phyloP scores from a whole-genome alignment of 1,139 yeast genomes.

The Diutina sp. region DNA sequence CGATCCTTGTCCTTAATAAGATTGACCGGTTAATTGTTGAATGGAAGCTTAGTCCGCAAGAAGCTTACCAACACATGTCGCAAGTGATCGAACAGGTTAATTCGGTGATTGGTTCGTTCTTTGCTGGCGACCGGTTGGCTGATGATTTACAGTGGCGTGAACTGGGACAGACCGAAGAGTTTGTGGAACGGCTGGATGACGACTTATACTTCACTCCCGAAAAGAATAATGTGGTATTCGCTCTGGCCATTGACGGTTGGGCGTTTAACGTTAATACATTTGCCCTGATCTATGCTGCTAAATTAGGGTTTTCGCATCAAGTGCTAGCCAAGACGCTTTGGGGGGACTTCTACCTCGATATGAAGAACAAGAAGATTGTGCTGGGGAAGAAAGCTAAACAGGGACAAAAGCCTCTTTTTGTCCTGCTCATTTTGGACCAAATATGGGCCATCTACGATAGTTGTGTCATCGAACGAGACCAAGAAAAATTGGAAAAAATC shows the following conservation, averaged over 20 bases:
- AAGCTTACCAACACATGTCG: conserved; percentile 72
- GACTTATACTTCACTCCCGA: conserved; percentile 86
- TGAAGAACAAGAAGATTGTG: conserved; percentile 75
- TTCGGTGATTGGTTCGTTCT: conserved; percentile 88
- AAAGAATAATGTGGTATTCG: conserved; percentile 82
- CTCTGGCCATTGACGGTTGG: conserved; percentile 96
- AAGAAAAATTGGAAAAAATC: conserved; percentile 64
- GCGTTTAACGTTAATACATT: conserved; percentile 87
- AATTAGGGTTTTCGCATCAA: conserved; percentile 72
- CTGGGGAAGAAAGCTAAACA: conserved; percentile 42
- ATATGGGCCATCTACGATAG: conserved; percentile 86
- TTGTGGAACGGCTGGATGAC: conserved; percentile 66
- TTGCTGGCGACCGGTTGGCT: conserved; percentile 87
- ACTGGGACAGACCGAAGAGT: conserved; percentile 41
- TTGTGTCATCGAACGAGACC: conserved; percentile 51
- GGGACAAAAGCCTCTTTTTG: conserved; percentile 68
- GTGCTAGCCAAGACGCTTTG: conserved; percentile 80
- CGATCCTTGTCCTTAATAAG: conserved; percentile 84
- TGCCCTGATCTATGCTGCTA: conserved; percentile 74
- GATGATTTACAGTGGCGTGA: conserved; percentile 82
- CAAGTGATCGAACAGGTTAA: conserved; percentile 86
- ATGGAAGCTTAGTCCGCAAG: conserved; percentile 68
- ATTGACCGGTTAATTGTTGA: conserved; percentile 80
- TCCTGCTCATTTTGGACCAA: conserved; percentile 73
- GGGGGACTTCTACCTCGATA: conserved; percentile 90